Evolutionary conservation across 106 monocot species (phyloP), one percentile per base, ranked within the genome.

Genomic region (Apostasia ramifera): DNA sequence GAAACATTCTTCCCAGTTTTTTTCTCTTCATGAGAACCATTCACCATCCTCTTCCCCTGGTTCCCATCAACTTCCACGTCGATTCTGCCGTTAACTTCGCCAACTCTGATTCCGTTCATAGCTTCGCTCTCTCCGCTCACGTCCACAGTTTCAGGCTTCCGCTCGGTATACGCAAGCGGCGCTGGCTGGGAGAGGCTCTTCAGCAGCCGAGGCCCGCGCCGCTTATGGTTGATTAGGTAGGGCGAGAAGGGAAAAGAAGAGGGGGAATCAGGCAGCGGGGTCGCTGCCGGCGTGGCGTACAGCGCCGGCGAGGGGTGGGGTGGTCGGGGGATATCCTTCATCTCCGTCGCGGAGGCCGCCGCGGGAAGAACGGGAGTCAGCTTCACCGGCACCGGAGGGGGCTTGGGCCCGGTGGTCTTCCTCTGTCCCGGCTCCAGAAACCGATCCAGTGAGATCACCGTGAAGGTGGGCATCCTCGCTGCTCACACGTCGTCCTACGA

Each of bases 211-310:
- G 83, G 78, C 9, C 86, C 86, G 0, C 89, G 82, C 3, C 89
- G 61, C 67, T 90, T 90, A 67, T 90, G 75, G 68, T 75, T 69
- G 49, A 73, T 53, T 7, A 71, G 70, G 49, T 77, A 77, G 5
- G 75, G 75, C 37, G 75, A 75, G 2, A 68, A 68, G 40, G 75
- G 52, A 49, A 68, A 75, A 0, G 68, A 75, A 44, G 53, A 68
- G 6, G 75, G 75, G 49, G 68, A 44, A 40, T 75, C 75, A 14
- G 68, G 68, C n/a, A 68, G 51, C 48, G 59, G 40, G 2, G 74
- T 81, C 49, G 61, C 75, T 14, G 78, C 57, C 3, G 89, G 83
- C 13, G 86, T 90, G 53, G 83, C 59, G n/a, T 90, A 90, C 42
- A 90, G 85, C 2, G 79, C 78, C 0, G 89, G 85, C 8, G 81